Evolutionary conservation across 495 filamentous ascomycete species (phyloP).

Genomic region (Xeromyces bisporus): DNA sequence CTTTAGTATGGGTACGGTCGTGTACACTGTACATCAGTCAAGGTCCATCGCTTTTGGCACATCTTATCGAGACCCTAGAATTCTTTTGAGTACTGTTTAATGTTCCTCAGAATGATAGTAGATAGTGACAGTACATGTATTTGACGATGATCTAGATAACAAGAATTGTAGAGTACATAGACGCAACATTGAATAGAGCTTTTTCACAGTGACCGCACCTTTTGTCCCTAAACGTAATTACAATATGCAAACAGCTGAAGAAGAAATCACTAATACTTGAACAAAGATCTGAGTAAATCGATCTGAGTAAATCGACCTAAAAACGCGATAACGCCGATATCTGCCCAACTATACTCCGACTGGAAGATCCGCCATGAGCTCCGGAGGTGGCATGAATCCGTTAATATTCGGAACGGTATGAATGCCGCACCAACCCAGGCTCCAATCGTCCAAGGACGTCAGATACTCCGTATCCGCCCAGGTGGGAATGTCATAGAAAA

Average conservation of each 20-base stretch:
- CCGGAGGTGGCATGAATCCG: slow-evolving; percentile 6
- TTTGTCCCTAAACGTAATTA: background rate
- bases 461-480: slow-evolving; percentile 8
- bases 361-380: slow-evolving; percentile 9
- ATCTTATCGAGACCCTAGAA: too few species aligned
- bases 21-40: too few species aligned
- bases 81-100: too few species aligned
- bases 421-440: slow-evolving; percentile 10
- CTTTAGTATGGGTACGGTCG: too few species aligned
- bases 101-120: too few species aligned
- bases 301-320: background rate
- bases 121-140: too few species aligned
- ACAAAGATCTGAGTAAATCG: background rate
- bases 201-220: background rate
- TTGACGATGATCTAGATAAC: too few species aligned
- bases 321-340: background rate
- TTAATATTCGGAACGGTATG: slow-evolving; percentile 4
- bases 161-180: too few species aligned
- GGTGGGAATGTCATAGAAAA: slow-evolving; percentile 11
- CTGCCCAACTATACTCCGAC: slow-evolving; percentile 7
- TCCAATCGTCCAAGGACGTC: slow-evolving; percentile 7
- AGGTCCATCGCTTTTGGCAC: too few species aligned
- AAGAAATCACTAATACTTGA: background rate
- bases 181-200: too few species aligned
- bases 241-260: background rate